Evolutionary conservation across 2,329 filamentous ascomycete species (phyloP), one percentile per base, ranked within the genome.

Genomic region (Colletotrichum sp.): DNA sequence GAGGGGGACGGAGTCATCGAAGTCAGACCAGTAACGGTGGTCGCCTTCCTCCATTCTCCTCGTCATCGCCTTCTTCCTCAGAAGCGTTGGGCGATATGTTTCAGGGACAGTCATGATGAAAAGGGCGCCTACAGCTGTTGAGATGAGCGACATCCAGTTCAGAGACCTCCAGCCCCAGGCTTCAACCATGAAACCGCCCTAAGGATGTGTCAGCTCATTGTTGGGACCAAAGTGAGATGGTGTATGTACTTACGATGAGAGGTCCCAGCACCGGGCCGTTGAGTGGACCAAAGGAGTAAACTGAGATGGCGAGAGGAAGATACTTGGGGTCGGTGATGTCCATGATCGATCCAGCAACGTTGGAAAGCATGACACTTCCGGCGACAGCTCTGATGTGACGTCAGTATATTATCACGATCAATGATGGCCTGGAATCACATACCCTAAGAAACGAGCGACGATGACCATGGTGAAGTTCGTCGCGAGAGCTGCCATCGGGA

Each of bases 111-210:
- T 78, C 30, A 85, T 82, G n/a, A 91, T 86, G 76, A 91, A 84
- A 24, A 86, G 78, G 77, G 89, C 88, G 0, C 90, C 88, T 4
- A 88, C 82, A 3, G 85, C 90, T 1, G 87, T 87, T 9, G 89
- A 85, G 43, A 93, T 92, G 80, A 91, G 83, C 7, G 87, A 87
- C 36, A 91, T 86, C 90, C 91, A 93, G 79, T 91, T 90, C 59
- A 90, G 90, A 88, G 91, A 93, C 28, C 92, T 84, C 92, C 92
- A 94, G 30, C 91, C 91, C 16, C 92, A 83, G 74, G 88, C 87
- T 78, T 90, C 85, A 77, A 77, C 92, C 2, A 92, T 88, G 72
- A 93, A 93, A 0, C 92, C 92, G 26, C 92, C 75, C 75, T 77
- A 13, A 28, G 30, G 16, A 1, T 7, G 6, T 12, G 63, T 75